Evolutionary conservation across 2,329 filamentous ascomycete genomes (phyloP).

Genomic region (Penicillium occitanis): DNA sequence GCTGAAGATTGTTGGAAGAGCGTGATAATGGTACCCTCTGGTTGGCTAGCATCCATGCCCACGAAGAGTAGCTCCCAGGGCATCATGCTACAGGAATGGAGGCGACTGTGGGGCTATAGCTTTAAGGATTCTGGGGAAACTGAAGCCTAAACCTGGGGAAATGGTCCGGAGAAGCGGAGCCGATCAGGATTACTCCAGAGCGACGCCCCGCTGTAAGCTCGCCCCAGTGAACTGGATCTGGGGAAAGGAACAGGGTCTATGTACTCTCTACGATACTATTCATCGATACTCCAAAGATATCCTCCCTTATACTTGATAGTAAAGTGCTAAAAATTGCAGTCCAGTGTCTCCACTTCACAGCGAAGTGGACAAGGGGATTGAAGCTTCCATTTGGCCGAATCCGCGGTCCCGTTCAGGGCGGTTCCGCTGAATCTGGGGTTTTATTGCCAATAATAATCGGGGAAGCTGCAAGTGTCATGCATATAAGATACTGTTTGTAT

Average conservation of each 20-base stretch:
- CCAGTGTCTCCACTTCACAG: background rate
- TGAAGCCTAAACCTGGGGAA: background rate
- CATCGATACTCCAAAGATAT: no score
- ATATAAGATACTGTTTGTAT: background rate
- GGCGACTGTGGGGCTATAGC: background rate
- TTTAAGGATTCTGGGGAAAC: constrained; percentile 2
- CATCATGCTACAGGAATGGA: background rate
- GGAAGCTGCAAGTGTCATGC: background rate
- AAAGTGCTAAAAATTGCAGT: background rate
- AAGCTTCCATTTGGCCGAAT: constrained; percentile 6
- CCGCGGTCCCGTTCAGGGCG: background rate
- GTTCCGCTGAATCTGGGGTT: background rate
- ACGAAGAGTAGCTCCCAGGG: background rate
- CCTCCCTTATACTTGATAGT: no score
- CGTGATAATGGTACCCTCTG: no score
- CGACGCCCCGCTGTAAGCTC: background rate
- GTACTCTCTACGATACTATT: no score
- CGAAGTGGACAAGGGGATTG: background rate
- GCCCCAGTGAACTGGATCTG: background rate
- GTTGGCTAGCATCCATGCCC: background rate
- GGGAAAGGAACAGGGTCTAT: background rate
- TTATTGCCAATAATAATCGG: background rate
- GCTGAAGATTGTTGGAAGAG: background rate
- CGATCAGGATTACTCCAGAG: background rate
- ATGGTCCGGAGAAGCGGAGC: constrained; percentile 4